Evolutionary conservation across 805 yeast genomes (phyloP).

Genomic region (Spathaspora arborariae): DNA sequence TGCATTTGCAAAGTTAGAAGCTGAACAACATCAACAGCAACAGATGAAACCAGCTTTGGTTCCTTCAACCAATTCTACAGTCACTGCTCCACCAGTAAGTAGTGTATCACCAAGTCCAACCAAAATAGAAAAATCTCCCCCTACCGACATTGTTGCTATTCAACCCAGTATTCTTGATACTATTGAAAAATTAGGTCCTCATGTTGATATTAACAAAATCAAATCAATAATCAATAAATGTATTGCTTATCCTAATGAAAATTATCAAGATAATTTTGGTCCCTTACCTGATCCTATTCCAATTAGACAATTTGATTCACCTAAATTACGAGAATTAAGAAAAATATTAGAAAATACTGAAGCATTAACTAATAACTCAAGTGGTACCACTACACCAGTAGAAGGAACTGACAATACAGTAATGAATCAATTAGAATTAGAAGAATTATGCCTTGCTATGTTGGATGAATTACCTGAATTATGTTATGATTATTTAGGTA

Average conservation of each 20-base stretch:
- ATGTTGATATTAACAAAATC: slow-evolving; percentile 36
- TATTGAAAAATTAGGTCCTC: slow-evolving; percentile 15
- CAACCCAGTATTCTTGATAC: slow-evolving; percentile 17
- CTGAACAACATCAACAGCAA: slow-evolving; percentile 1
- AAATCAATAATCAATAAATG: slow-evolving; percentile 41
- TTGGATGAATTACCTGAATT: slow-evolving; percentile 84
- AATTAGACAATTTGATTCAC: slow-evolving; percentile 77
- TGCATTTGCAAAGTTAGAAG: slow-evolving; percentile 72
- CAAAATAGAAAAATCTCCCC: slow-evolving; percentile 8
- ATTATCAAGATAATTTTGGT: slow-evolving; percentile 56
- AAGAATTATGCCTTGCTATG: slow-evolving; percentile 80
- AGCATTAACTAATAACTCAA: neutral
- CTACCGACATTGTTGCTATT: slow-evolving; percentile 22
- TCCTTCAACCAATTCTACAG: slow-evolving; percentile 9
- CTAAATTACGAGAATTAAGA: slow-evolving; percentile 81
- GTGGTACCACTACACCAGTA: neutral
- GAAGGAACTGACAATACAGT: neutral
- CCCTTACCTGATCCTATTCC: slow-evolving; percentile 73
- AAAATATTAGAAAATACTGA: slow-evolving; percentile 46
- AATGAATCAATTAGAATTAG: slow-evolving; percentile 58
- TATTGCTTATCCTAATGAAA: slow-evolving; percentile 37
- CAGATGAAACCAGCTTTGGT: neutral
- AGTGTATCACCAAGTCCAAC: neutral
- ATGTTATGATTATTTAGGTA: slow-evolving; percentile 90
- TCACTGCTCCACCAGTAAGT: slow-evolving; percentile 22